Conservation (phyloP, 2,329 filamentous ascomycete genomes). For the Epichloe elymi region DNA sequence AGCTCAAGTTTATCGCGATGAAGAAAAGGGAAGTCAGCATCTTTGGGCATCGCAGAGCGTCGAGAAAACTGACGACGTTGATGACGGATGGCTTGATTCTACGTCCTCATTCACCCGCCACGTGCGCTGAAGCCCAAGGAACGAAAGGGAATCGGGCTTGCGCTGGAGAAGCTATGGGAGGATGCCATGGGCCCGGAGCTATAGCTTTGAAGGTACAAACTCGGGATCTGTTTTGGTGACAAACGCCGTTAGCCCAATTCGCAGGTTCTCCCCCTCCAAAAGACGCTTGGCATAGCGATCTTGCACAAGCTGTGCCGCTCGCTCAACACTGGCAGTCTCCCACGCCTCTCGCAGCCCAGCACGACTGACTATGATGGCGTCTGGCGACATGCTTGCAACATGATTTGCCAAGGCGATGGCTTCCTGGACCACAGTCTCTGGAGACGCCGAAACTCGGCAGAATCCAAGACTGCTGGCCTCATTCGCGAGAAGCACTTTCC, state of each 20-base stretch:
- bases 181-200: background rate
- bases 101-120: too few species aligned
- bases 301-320: slow-evolving; percentile 25
- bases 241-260: slow-evolving; percentile 37
- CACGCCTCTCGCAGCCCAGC: slow-evolving; percentile 24
- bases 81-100: too few species aligned
- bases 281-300: slow-evolving; percentile 27
- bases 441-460: slow-evolving; percentile 25
- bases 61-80: too few species aligned
- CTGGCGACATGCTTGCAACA: slow-evolving; percentile 21
- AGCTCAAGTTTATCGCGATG: too few species aligned
- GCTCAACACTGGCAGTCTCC: slow-evolving; percentile 27
- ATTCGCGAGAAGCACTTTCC: slow-evolving; percentile 28
- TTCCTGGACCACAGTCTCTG: slow-evolving; percentile 22
- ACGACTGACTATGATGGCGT: slow-evolving; percentile 27
- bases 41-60: too few species aligned
- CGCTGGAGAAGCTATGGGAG: too few species aligned
- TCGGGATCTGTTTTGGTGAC: slow-evolving; percentile 33
- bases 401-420: slow-evolving; percentile 22
- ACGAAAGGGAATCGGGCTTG: too few species aligned
- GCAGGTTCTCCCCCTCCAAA: slow-evolving; percentile 31
- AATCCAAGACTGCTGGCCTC: slow-evolving; percentile 15
- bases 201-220: slow-evolving; percentile 36
- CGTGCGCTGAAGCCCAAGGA: too few species aligned
- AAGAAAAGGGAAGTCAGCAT: too few species aligned